Conservation (phyloP, 1,139 yeast genomes). For the Lodderomyces elongisporus region DNA sequence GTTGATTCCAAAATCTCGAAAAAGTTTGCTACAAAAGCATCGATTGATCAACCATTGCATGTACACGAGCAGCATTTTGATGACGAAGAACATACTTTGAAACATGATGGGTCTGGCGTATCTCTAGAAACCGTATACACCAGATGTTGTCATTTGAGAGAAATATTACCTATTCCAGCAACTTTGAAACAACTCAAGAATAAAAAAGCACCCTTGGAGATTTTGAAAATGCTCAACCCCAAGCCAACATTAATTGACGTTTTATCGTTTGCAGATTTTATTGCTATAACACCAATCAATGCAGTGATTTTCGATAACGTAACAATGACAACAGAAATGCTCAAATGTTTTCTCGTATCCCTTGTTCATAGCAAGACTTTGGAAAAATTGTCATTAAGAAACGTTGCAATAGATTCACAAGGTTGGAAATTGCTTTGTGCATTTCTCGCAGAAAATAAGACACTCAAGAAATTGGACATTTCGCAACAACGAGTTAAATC, state of each 20-base stretch:
- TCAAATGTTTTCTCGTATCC: conserved; percentile 62
- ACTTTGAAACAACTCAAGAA: conserved; percentile 78
- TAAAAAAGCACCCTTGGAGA: conserved; percentile 69
- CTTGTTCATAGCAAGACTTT: conserved; percentile 52
- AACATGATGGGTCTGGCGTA: conserved; percentile 17
- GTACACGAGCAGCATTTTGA: conserved; percentile 60
- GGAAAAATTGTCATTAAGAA: conserved; percentile 71
- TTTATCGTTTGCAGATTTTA: conserved; percentile 80
- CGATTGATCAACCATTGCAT: conserved; percentile 58
- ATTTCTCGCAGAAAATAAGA: conserved; percentile 54
- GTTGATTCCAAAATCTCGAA: conserved; percentile 18
- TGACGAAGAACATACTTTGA: conserved; percentile 11
- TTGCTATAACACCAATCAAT: conserved; percentile 77
- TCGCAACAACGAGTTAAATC: conserved; percentile 65
- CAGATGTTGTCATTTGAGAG: conserved; percentile 88
- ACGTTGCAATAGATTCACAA: conserved; percentile 63
- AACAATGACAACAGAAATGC: conserved; percentile 73
- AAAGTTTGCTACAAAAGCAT: conserved; percentile 22
- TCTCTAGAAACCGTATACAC: conserved; percentile 76
- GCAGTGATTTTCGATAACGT: conserved; percentile 82
- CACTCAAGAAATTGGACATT: conserved; percentile 67
- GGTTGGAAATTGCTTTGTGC: conserved; percentile 79
- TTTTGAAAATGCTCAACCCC: conserved; percentile 77
- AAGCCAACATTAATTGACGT: conserved; percentile 88
- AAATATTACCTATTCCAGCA: conserved; percentile 89